Percentiles rank a stretch among this genome's conserved stretches.
Evolutionary conservation across 1,284 basidiomycete genomes (phyloP).

Genomic region (Stereum hirsutum): DNA sequence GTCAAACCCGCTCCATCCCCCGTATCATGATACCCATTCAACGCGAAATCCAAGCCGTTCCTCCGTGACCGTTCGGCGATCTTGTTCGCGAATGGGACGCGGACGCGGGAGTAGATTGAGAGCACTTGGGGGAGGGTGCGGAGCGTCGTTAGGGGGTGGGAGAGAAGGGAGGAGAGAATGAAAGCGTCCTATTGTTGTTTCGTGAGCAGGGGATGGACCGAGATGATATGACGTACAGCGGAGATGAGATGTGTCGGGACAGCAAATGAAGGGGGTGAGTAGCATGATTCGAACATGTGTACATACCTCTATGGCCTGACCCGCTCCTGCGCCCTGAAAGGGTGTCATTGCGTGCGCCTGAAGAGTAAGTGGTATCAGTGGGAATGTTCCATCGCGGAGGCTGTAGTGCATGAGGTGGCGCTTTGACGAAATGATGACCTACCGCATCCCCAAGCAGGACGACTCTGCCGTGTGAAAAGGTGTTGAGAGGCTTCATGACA

Average conservation of each 20-base stretch:
- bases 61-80: slow-evolving; percentile 21
- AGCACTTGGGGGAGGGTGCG: slow-evolving; percentile 26
- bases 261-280: not conserved
- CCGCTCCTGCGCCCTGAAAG: slow-evolving; percentile 45
- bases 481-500: slow-evolving; percentile 27
- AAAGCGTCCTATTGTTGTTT: slow-evolving; percentile 23
- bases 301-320: slow-evolving; percentile 44
- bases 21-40: not conserved
- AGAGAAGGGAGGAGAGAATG: slow-evolving; percentile 33
- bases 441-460: slow-evolving; percentile 44
- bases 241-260: not conserved
- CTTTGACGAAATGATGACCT: slow-evolving; percentile 7
- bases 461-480: slow-evolving; percentile 29
- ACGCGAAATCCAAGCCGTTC: slow-evolving; percentile 15
- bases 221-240: not conserved
- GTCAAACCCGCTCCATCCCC: not conserved
- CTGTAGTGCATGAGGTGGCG: not conserved
- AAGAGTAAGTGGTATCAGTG: too few species aligned
- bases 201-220: not conserved
- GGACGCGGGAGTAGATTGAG: slow-evolving; percentile 30
- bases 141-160: slow-evolving; percentile 26
- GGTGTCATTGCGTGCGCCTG: slow-evolving; percentile 48
- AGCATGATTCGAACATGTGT: too few species aligned
- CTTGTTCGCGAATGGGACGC: slow-evolving; percentile 29
- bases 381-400: not conserved